Evolutionary conservation across 305 asterid species (phyloP), one percentile per base, ranked within the genome.

Genomic region (Withania somnifera): DNA sequence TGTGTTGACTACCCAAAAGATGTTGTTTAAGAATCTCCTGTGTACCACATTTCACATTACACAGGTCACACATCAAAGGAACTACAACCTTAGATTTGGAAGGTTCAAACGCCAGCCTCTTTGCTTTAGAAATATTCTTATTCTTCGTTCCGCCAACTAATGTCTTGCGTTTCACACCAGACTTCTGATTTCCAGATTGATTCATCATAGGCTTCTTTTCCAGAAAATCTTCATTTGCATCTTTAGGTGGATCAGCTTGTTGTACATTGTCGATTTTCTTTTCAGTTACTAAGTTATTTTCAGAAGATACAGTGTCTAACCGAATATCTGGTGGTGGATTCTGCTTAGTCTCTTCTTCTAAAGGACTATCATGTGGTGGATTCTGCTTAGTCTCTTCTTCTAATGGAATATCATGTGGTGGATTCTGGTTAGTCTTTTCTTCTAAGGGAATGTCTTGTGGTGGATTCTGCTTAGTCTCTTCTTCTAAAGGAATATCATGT

Each of bases 21-120:
- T 85, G 88, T 24, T 30, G 82, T 60, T 82, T 81, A 14, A 85
- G 76, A 17, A 40, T 82, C 56, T 80, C 87, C 57, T 26, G 84
- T 40, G 89, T 71, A n/a, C 53, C 82, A 57, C 87, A 86, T 82
- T 28, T 82, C 38, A 82, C 86, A n/a, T 84, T 86, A 75, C 89
- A 84, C 84, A 84, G 77, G 80, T 84, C 73, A 50, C 89, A 86
- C n/a, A 69, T 76, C 38, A 86, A 63, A 54, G 89, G 87, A 69
- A 63, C 56, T 22, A 47, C 78, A 14, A 82, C 79, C 47, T 86
- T 61, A 17, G 85, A 86, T 19, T 80, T 47, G 26, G 42, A 80
- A 80, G 84, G 81, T 64, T 38, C 82, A 58, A 26, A 17, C 14
- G 28, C 56, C 17, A n/a, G 78, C 76, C 78, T 71, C 58, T 40